Percentiles rank a stretch among this genome's conserved stretches.
phyloP scores from a whole-genome alignment of 2,329 filamentous ascomycete species.

The Cladorrhinum sp. region DNA sequence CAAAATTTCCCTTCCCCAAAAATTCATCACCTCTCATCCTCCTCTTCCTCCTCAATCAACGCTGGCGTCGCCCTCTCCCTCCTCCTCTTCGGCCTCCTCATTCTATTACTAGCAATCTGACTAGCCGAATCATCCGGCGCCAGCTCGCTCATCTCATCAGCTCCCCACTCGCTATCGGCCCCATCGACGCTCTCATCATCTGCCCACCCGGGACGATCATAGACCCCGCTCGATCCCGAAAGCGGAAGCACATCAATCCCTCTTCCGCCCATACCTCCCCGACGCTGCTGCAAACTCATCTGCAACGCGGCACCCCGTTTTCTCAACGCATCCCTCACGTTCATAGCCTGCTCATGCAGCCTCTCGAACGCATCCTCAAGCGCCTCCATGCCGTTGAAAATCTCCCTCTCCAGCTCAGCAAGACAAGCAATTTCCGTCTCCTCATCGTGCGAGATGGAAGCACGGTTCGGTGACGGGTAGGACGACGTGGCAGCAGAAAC shows the following conservation, averaged over 20 bases:
- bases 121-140: constrained; percentile 78
- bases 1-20: background rate
- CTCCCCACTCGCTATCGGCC: constrained; percentile 57
- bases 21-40: constrained; percentile 33
- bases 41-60: constrained; percentile 66
- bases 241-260: constrained; percentile 53
- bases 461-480: constrained; percentile 40
- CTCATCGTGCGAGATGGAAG: constrained; percentile 82
- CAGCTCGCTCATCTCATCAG: constrained; percentile 57
- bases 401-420: constrained; percentile 88
- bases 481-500: constrained; percentile 46
- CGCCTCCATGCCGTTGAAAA: constrained; percentile 90
- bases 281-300: constrained; percentile 59
- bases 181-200: constrained; percentile 41
- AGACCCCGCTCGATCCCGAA: constrained; percentile 44
- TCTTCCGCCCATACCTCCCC: constrained; percentile 33
- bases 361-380: constrained; percentile 92
- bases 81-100: constrained; percentile 64
- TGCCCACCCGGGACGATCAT: constrained; percentile 49
- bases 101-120: constrained; percentile 71
- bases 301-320: constrained; percentile 78
- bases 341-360: constrained; percentile 81
- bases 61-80: constrained; percentile 69
- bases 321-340: constrained; percentile 72
- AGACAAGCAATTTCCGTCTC: constrained; percentile 88